Percentiles rank a stretch among this genome's conserved stretches.
phyloP scores from a whole-genome alignment of 257 asterid species.

The Anisodus acutangulus region DNA sequence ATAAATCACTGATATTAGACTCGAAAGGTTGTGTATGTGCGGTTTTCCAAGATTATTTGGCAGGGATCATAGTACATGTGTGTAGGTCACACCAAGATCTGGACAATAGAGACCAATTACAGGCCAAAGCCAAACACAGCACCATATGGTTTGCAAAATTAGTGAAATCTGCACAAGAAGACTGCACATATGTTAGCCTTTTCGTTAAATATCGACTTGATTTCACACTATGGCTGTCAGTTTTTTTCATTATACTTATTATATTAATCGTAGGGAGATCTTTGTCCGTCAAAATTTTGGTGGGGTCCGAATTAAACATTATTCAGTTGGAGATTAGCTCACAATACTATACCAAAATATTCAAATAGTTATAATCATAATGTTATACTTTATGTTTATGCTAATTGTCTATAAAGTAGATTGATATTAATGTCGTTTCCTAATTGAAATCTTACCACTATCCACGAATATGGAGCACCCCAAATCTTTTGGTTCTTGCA shows the following conservation, averaged over 20 bases:
- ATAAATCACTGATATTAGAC: slow-evolving; percentile 32
- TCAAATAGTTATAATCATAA: background rate
- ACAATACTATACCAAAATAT: background rate
- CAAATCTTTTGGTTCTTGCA: too few species aligned
- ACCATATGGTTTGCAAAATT: background rate
- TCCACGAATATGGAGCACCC: too few species aligned
- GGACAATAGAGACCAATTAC: slow-evolving; percentile 31
- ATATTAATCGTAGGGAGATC: background rate
- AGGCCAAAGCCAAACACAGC: slow-evolving; percentile 38
- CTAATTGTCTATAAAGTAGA: background rate
- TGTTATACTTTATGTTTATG: background rate
- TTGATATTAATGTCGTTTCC: background rate
- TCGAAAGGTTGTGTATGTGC: background rate
- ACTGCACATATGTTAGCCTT: background rate
- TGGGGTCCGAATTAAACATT: slow-evolving; percentile 8
- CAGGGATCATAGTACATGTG: slow-evolving; percentile 40
- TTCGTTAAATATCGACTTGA: background rate
- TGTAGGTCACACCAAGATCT: slow-evolving; percentile 23
- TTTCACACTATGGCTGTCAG: background rate
- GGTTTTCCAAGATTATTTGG: background rate
- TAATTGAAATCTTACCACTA: background rate
- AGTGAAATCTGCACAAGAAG: background rate
- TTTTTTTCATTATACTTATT: background rate
- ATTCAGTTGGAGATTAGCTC: background rate
- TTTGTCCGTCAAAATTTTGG: background rate